Evolutionary conservation across 352 stramenopile species (phyloP).

Genomic region (Phytophthora sojae): DNA sequence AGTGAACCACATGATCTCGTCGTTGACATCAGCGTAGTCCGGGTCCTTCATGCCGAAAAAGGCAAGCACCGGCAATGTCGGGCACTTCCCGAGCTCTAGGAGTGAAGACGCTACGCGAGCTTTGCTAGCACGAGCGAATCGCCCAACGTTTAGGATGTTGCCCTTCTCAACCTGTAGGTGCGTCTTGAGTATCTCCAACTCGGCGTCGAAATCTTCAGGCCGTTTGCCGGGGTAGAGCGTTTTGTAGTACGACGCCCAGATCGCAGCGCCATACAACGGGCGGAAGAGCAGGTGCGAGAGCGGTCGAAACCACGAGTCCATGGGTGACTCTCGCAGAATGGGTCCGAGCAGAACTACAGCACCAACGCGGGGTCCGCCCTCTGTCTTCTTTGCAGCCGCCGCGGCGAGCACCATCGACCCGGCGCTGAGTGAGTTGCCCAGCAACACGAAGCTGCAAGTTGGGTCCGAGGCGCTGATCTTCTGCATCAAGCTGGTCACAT

Average conservation of each 20-base stretch:
- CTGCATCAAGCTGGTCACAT: constrained; percentile 38
- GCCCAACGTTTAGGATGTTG: constrained; percentile 39
- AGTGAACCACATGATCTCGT: constrained; percentile 43
- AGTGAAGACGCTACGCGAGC: no score
- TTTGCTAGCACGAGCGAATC: constrained; percentile 25
- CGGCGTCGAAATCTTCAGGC: constrained; percentile 36
- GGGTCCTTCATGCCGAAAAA: constrained; percentile 50
- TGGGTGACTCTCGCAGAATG: constrained; percentile 40
- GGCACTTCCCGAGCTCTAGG: no score
- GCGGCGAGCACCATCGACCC: constrained; percentile 46
- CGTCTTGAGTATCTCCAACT: constrained; percentile 30
- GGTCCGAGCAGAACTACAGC: constrained; percentile 43
- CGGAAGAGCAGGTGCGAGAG: constrained; percentile 47
- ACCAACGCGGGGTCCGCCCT: constrained; percentile 5
- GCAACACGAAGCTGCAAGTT: constrained; percentile 38
- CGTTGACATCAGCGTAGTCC: constrained; percentile 43
- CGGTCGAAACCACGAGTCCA: constrained; percentile 39
- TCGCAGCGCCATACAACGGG: constrained; percentile 32
- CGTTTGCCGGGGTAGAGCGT: constrained; percentile 37
- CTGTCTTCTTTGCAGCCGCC: constrained; percentile 4
- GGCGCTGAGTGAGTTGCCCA: constrained; percentile 50
- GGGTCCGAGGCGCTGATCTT: constrained; percentile 28
- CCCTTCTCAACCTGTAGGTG: constrained; percentile 28
- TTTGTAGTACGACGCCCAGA: constrained; percentile 54
- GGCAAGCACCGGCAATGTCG: constrained; percentile 33